These are phyloP conservation scores for Entophlyctis luteolus DNA, from an alignment of 192 early-diverging fungal species.

Conservation along the genomic window DNA sequence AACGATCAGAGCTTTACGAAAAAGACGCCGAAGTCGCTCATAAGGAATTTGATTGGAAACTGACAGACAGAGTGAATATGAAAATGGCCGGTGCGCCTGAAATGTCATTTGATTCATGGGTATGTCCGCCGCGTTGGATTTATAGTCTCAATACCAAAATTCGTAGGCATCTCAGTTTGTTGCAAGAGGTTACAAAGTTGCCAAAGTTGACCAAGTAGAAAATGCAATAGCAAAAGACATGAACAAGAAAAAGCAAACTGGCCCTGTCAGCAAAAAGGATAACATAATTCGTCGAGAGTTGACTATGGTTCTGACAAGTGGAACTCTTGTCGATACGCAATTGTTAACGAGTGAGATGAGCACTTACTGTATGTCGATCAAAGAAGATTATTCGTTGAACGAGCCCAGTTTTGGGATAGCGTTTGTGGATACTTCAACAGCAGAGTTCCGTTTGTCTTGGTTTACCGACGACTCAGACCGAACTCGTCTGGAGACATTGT, in stretches of 20 bases:
- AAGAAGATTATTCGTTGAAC: slow-evolving; percentile 47
- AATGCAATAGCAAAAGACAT: slow-evolving; percentile 88
- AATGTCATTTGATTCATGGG: slow-evolving; percentile 87
- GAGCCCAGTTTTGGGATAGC: slow-evolving; percentile 72
- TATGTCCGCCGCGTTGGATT: background rate
- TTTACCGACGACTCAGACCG: slow-evolving; percentile 84
- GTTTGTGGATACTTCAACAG: slow-evolving; percentile 95
- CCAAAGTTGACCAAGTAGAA: slow-evolving; percentile 97
- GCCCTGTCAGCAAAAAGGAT: slow-evolving; percentile 44
- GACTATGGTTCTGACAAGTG: slow-evolving; percentile 80
- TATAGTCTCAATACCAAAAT: background rate
- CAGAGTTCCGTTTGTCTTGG: slow-evolving; percentile 77
- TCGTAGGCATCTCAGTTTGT: slow-evolving; percentile 82
- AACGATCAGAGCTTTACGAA: slow-evolving; percentile 83
- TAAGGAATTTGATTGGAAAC: slow-evolving; percentile 90
- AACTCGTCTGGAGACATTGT: slow-evolving; percentile 86
- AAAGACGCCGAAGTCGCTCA: slow-evolving; percentile 97
- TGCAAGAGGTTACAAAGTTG: slow-evolving; percentile 92
- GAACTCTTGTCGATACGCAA: slow-evolving; percentile 85
- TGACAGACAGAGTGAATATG: slow-evolving; percentile 98
- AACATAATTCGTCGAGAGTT: slow-evolving; percentile 82
- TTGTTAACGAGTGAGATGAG: slow-evolving; percentile 84
- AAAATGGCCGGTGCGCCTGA: slow-evolving; percentile 98
- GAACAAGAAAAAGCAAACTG: slow-evolving; percentile 42
- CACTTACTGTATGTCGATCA: slow-evolving; percentile 94